phyloP scores from a whole-genome alignment of 495 filamentous ascomycete species.

The Pyronema omphalodes region DNA sequence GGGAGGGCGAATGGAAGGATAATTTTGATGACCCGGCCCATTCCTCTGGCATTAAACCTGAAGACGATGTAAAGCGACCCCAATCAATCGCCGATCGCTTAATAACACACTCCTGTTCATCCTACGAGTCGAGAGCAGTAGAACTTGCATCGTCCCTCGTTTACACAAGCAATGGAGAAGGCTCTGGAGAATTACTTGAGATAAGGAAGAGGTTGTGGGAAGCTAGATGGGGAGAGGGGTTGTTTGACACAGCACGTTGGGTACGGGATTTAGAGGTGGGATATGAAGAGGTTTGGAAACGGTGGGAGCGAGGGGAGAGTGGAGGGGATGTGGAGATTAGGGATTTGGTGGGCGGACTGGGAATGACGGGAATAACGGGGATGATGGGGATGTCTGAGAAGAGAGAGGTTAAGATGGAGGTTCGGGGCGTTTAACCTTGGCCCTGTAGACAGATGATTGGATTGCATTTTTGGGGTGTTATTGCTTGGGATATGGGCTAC shows the following conservation, averaged over 20 bases:
- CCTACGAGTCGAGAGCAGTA: conserved; percentile 65
- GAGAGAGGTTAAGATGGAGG: too few relatives aligned
- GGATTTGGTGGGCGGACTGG: not conserved
- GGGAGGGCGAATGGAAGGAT: conserved; percentile 37
- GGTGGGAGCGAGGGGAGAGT: conserved; percentile 70
- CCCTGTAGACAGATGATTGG: too few relatives aligned
- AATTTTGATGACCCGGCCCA: too few relatives aligned
- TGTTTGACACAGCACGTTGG: conserved; percentile 90
- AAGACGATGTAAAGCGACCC: not conserved
- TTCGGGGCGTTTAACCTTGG: too few relatives aligned
- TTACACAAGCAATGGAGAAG: conserved; percentile 32
- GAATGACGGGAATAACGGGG: too few relatives aligned
- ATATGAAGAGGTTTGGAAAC: conserved; percentile 71
- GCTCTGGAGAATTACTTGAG: conserved; percentile 14
- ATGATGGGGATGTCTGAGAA: too few relatives aligned
- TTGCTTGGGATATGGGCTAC: too few relatives aligned
- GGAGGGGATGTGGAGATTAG: conserved; percentile 60
- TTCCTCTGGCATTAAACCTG: not conserved
- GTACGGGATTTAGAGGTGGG: conserved; percentile 78
- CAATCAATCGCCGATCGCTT: too few relatives aligned
- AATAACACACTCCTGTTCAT: too few relatives aligned
- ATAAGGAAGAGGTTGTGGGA: conserved; percentile 53
- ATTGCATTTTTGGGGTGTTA: too few relatives aligned
- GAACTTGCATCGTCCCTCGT: conserved; percentile 46
- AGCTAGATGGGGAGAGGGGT: conserved; percentile 58